Percentiles rank a stretch among this genome's conserved stretches.
phyloP scores from a whole-genome alignment of 345 rosid genomes.

The Pugionium cornutum region DNA sequence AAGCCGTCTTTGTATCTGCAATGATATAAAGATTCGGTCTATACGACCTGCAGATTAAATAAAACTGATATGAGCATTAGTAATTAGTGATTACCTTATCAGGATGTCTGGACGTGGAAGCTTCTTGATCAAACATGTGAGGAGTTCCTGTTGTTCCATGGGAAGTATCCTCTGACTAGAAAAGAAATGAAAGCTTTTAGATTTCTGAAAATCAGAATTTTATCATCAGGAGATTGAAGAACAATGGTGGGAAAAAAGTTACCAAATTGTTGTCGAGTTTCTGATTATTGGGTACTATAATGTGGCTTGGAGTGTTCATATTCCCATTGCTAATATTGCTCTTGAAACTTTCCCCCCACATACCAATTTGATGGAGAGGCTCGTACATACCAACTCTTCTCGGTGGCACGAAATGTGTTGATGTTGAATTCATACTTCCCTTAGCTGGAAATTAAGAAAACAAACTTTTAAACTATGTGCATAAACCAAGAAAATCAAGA shows the following conservation, averaged over 20 bases:
- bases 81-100: constrained; percentile 56
- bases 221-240: neutral
- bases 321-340: constrained; percentile 44
- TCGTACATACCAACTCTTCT: constrained; percentile 77
- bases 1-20: constrained; percentile 89
- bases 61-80: neutral
- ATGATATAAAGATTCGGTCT: constrained; percentile 1
- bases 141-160: constrained; percentile 62
- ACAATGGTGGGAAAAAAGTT: neutral
- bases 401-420: constrained; percentile 74
- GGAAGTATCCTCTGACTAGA: constrained; percentile 88
- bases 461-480: constrained; percentile 13
- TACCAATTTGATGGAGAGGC: constrained; percentile 69
- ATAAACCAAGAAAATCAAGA: constrained; percentile 12
- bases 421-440: constrained; percentile 65
- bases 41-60: neutral
- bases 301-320: constrained; percentile 50
- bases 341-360: constrained; percentile 82
- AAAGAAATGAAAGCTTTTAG: constrained; percentile 17
- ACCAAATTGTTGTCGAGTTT: constrained; percentile 77
- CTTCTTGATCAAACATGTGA: constrained; percentile 77
- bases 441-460: constrained; percentile 19
- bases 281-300: constrained; percentile 51
- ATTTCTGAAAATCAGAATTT: neutral
- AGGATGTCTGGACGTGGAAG: constrained; percentile 51